Evolutionary conservation across 2,329 filamentous ascomycete genomes (phyloP).

Genomic region (Colletotrichum scovillei): DNA sequence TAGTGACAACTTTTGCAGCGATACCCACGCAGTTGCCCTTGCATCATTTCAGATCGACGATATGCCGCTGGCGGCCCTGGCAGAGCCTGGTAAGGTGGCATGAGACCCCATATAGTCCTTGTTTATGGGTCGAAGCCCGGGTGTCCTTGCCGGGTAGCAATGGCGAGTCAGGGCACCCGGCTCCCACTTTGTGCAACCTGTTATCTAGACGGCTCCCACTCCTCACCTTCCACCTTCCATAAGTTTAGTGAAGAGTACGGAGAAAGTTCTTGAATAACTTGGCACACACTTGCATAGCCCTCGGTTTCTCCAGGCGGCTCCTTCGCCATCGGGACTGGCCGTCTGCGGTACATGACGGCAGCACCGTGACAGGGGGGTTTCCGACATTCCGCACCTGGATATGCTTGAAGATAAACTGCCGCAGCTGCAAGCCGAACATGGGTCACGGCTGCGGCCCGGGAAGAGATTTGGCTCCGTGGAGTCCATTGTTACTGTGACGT

Average conservation of each 20-base stretch:
- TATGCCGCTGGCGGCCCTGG: neutral
- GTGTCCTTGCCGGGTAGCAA: neutral
- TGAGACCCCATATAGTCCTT: neutral
- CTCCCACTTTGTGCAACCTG: neutral
- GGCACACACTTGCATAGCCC: no score
- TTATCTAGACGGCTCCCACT: neutral
- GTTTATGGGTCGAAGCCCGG: neutral
- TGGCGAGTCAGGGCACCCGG: neutral
- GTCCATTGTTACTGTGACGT: neutral
- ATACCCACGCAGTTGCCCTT: neutral
- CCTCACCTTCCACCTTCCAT: neutral
- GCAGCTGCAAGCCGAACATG: neutral
- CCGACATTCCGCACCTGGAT: neutral
- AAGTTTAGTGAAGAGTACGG: neutral
- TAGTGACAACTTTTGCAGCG: neutral
- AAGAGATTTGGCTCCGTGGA: slow-evolving; percentile 11
- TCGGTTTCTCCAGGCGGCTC: neutral
- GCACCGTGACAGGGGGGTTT: neutral
- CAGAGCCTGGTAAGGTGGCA: neutral
- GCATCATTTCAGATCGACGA: neutral
- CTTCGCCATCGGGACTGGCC: neutral
- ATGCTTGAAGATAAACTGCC: neutral
- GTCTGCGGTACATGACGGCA: neutral
- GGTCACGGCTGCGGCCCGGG: slow-evolving; percentile 15
- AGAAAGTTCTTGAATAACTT: neutral